Evolutionary conservation across 805 yeast species (phyloP), one percentile per base, ranked within the genome.

Genomic region (Saturnispora serradocipensis): DNA sequence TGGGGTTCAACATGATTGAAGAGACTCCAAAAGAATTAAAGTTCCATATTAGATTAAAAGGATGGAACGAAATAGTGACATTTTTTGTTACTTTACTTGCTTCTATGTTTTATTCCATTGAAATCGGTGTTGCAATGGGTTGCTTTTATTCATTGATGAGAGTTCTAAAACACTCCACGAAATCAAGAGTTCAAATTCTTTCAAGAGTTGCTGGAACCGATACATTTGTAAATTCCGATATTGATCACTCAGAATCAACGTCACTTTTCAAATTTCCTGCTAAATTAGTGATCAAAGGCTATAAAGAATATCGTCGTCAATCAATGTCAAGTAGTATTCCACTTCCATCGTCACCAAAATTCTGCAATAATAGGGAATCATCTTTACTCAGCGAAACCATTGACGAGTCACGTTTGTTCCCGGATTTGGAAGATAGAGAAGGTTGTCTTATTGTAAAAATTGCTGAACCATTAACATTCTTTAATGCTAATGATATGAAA

Each of bases 81-180:
- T 80, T 87, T 59, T 67, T 72, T 15, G 71, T 84, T n/a, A 86
- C 93, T 0, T 70, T 86, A 6, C 40, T 74, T 1, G 75, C 82
- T 1, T 84, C 95, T 0, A 62, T 86, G 22, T 77, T 81, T 58
- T 82, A 76, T 64, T 88, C 97, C 0, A 82, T 90, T 63, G 96
- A 91, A 65, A 81, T 85, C 15, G 98, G 99, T 1, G 88, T 93
- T 46, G 81, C 85, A 2, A 76, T 88, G n/a, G 98, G 99, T 0
- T 81, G 87, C 46, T 79, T 80, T 0, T 86, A 88, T 58, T 88
- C 95, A 42, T 69, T 91, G 18, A 72, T 90, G 34, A 72, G 95
- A 52, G 90, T 91, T 5, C 77, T 89, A 30, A 84, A 80, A 57
- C 88, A 87, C 62, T 82, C 95, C 1, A 81, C 96, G 0, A 73